Evolutionary conservation across 2,329 filamentous ascomycete species (phyloP), one percentile per base, ranked within the genome.

Genomic region (Aspergillus pseudoglaucus): DNA sequence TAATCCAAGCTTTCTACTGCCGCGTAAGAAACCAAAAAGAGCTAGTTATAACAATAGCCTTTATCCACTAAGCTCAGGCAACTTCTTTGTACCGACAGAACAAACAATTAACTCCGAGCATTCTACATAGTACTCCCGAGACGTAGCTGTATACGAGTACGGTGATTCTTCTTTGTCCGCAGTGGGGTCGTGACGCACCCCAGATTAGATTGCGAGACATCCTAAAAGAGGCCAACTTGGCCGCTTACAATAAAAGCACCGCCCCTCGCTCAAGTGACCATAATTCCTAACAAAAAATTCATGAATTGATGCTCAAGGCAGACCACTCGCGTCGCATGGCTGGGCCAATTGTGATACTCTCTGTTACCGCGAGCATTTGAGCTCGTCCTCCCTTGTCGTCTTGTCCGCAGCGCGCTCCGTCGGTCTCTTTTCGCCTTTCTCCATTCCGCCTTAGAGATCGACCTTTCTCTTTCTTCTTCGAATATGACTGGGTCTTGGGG

Each of bases 401-500:
- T 41, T 38, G 40, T 43, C 14, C 43, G n/a, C 42, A n/a, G n/a
- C 30, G 27, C 42, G 17, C 27, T 3, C 42, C 27, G 15, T 25
- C 15, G 18, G 10, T n/a, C 12, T 40, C 37, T 37, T 38, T 22
- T 42, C 41, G 51, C 30, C 8, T 47, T 35, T 48, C 38, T 49
- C 50, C 41, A 44, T 47, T 42, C 45, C 35, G 47, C 51, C 20
- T 44, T 47, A 42, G 41, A 39, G 43, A 46, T 50, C 47, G 48
- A 46, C 45, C 39, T 44, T 23, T 12, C 9, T 30, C 10, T 27
- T 27, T 12, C 25, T 27, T 47, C 46, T 47, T 32, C 43, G 17
- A 57, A 45, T 51, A 67, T 67, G 64, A 52, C 52, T 8, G 54
- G 57, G 45, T 50, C 57, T 35, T 64, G 58, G 61, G 47, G 53